phyloP scores from a whole-genome alignment of 1,284 basidiomycete species.

The Laetiporus sulphureus region DNA sequence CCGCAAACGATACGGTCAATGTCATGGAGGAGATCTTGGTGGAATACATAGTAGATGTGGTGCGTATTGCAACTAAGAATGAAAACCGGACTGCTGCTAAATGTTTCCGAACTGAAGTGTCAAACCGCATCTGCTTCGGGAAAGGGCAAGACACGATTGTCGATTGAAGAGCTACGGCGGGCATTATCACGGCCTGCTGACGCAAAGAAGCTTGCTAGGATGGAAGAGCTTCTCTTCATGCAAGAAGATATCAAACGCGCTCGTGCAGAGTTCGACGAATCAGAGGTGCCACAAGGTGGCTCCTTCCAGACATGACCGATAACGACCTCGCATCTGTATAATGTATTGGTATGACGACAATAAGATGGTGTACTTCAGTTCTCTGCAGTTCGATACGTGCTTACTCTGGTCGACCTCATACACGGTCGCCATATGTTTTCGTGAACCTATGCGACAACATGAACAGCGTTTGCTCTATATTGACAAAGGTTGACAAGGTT shows the following conservation, averaged over 20 bases:
- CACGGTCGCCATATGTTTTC: no score
- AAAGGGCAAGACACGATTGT: slow-evolving; percentile 56
- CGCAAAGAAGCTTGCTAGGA: slow-evolving; percentile 79
- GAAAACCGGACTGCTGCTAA: no score
- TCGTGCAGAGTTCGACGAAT: slow-evolving; percentile 69
- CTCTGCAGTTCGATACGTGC: no score
- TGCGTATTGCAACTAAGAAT: no score
- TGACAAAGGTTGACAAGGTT: no score
- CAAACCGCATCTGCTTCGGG: slow-evolving; percentile 62
- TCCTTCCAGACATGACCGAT: slow-evolving; percentile 28
- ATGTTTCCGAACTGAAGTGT: slow-evolving; percentile 57
- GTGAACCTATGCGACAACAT: no score
- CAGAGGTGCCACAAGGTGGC: slow-evolving; percentile 48
- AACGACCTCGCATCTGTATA: no score
- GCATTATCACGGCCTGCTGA: slow-evolving; percentile 72
- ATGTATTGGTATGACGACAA: no score
- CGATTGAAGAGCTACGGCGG: slow-evolving; percentile 76
- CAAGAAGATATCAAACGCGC: slow-evolving; percentile 91
- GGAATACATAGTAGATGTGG: slow-evolving; percentile 87
- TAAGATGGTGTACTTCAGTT: no score
- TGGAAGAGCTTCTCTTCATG: slow-evolving; percentile 88
- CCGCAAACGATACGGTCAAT: slow-evolving; percentile 79
- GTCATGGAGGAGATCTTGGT: slow-evolving; percentile 94
- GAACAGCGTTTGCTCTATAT: no score
- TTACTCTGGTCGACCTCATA: no score